phyloP scores from a whole-genome alignment of 2,329 filamentous ascomycete genomes.

The Pyrenophora tritici-repentis region DNA sequence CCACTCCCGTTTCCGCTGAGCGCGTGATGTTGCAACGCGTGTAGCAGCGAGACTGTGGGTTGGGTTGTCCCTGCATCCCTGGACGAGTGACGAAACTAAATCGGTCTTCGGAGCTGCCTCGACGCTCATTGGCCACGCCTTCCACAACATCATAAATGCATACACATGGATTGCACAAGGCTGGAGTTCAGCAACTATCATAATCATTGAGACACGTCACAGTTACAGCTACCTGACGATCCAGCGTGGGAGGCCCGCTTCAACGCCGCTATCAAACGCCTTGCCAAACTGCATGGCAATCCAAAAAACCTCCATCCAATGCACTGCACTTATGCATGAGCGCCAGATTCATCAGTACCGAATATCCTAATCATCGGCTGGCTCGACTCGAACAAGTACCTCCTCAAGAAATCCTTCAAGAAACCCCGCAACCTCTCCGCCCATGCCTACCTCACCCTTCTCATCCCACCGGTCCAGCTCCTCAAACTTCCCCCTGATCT shows the following conservation, averaged over 20 bases:
- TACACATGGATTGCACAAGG: background rate
- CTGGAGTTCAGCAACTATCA: background rate
- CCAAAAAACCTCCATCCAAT: background rate
- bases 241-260: background rate
- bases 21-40: slow-evolving; percentile 12
- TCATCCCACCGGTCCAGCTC: slow-evolving; percentile 91
- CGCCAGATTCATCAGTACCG: background rate
- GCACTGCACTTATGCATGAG: background rate
- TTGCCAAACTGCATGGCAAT: slow-evolving; percentile 3
- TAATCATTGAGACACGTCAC: background rate
- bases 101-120: slow-evolving; percentile 15
- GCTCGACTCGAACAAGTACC: slow-evolving; percentile 88
- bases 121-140: slow-evolving; percentile 15
- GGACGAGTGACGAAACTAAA: slow-evolving; percentile 20
- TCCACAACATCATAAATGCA: background rate
- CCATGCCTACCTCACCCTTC: slow-evolving; percentile 89
- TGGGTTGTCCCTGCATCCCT: slow-evolving; percentile 7
- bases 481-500: slow-evolving; percentile 80
- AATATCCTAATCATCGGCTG: slow-evolving; percentile 68
- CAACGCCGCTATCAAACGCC: slow-evolving; percentile 4
- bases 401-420: slow-evolving; percentile 93
- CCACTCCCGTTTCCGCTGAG: background rate
- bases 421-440: slow-evolving; percentile 84
- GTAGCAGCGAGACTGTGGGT: slow-evolving; percentile 2
- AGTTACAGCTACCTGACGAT: background rate